Evolutionary conservation across 805 yeast species (phyloP).

Genomic region (Saccharomycopsis sp.): DNA sequence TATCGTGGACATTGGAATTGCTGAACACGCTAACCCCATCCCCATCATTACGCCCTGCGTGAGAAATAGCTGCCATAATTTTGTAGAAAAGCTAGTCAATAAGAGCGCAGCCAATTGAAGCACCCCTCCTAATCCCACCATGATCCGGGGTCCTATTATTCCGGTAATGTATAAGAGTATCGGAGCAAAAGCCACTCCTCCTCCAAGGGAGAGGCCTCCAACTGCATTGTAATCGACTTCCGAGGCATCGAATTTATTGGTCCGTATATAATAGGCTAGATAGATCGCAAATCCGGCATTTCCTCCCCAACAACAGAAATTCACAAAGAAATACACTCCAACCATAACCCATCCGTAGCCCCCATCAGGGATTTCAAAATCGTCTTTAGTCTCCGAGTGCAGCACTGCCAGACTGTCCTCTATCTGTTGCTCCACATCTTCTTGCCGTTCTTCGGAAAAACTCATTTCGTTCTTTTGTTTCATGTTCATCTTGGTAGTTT

Average conservation of each 20-base stretch:
- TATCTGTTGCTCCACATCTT: neutral
- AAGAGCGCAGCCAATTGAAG: slow-evolving; percentile 43
- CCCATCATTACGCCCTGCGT: slow-evolving; percentile 53
- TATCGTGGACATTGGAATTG: slow-evolving; percentile 40
- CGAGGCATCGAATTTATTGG: slow-evolving; percentile 40
- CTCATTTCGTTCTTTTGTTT: neutral
- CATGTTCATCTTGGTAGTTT: neutral
- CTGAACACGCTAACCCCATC: slow-evolving; percentile 44
- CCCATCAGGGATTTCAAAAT: slow-evolving; percentile 33
- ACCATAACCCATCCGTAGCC: slow-evolving; percentile 48
- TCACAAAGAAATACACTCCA: slow-evolving; percentile 35
- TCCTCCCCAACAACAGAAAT: slow-evolving; percentile 50
- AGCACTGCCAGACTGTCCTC: neutral
- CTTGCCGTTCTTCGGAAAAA: neutral
- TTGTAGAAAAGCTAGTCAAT: slow-evolving; percentile 44
- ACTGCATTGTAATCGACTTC: slow-evolving; percentile 47
- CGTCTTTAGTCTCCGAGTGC: neutral
- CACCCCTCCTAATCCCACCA: slow-evolving; percentile 38
- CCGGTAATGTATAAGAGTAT: slow-evolving; percentile 42
- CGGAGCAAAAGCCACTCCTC: slow-evolving; percentile 46
- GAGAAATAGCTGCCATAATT: slow-evolving; percentile 49
- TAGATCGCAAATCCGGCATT: slow-evolving; percentile 49
- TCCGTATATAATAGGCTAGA: slow-evolving; percentile 40
- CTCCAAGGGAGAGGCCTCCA: slow-evolving; percentile 54
- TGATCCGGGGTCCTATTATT: slow-evolving; percentile 34